Base-by-base conservation (phyloP, 1,284 basidiomycete species). In the Ganoderma lucidum region DNA sequence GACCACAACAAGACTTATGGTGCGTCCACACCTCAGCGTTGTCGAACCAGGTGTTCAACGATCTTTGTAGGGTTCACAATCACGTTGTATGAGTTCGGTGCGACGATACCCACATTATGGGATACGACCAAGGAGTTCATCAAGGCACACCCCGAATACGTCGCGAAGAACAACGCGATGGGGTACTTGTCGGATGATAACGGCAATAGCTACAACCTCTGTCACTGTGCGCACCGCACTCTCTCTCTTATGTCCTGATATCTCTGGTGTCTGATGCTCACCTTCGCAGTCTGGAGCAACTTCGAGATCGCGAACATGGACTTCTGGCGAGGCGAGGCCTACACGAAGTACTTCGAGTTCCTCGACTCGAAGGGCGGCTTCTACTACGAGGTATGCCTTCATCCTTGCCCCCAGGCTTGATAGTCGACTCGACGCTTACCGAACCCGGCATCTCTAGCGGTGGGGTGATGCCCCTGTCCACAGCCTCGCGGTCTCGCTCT, bases 401-500 rank as follows among this genome's bases (percentile, higher is more conserved):
- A 32, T 17, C 56, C 55, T 6, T 45, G 17, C n/a, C 14, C 28
- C 17, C 44, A 1, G n/a, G 0, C 39, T 8, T 48, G 17, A 23
- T 3, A 12, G 19, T 56, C 51, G 6, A 17, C 15, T 19, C 4
- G 4, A 15, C n/a, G 32, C 23, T 60, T 60, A 30, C 37, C 48
- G 10, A 28, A 51, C 6, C n/a, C 37, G 35, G 8, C 28, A 37
- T 30, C 6, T 19, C 14, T 58, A 86, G 85, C 84, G 90, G 45
- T 92, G 91, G 91, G 93, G 93, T 56, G 93, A 95, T 77, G 94
- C 94, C 1, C 94, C 93, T 0, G 90, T 95, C 1, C 93, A 95
- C 78, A 90, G 88, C 60, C 92, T 95, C 67, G 93, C 87, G 4
- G 92, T 87, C 0, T 85, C 88, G 6, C 81, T 93, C 32, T 91